Base-by-base conservation (phyloP, 176 grass and related monocot genomes). In the Ensete ventricosum region DNA sequence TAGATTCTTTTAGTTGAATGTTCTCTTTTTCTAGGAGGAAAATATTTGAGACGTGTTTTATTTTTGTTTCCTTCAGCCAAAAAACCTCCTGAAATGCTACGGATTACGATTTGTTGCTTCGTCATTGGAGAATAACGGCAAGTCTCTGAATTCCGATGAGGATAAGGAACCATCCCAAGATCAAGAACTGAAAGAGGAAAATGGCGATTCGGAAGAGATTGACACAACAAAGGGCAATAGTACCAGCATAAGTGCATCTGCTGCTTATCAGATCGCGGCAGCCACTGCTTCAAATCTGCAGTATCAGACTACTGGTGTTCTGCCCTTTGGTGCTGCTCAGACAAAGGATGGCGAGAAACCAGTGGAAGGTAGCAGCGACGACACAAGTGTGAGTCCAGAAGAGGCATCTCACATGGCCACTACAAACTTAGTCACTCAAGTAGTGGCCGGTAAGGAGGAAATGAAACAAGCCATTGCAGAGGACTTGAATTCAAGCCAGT, bases 381-480 rank as follows among this genome's bases (percentile, higher is more conserved):
- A 68, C 68, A 70, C 75, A 60, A 54, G 72, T 65, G 59, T 83
- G 72, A 82, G 89, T 50, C 20, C 69, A 5, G 14, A 80, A 14
- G 90, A 97, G 53, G 86, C 88, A 14, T 97, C 90, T 7, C 90
- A 90, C 64, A 78, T 89, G 54, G 89, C 80, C 43, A 88, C 91
- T 9, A 91, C 88, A 23, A 96, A 72, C 80, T 96, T 89, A 1
- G 83, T 96, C 8, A 96, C 93, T 16, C 87, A 89, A n/a, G 87
- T 92, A 81, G 89, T 92, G 68, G 87, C 89, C 1, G 85, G 89
- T 0, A 92, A 96, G 83, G 93, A 96, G 23, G 93, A 96, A 58
- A 86, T 83, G 24, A 84, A 87, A 14, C 82, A 86, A 67, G 89
- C 88, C 50, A 84, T 92, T 54, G 93, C 87, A 13, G 84, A 92